Evolutionary conservation across 2,329 filamentous ascomycete species (phyloP), one percentile per base, ranked within the genome.

Genomic region (Corinectria fuckeliana): DNA sequence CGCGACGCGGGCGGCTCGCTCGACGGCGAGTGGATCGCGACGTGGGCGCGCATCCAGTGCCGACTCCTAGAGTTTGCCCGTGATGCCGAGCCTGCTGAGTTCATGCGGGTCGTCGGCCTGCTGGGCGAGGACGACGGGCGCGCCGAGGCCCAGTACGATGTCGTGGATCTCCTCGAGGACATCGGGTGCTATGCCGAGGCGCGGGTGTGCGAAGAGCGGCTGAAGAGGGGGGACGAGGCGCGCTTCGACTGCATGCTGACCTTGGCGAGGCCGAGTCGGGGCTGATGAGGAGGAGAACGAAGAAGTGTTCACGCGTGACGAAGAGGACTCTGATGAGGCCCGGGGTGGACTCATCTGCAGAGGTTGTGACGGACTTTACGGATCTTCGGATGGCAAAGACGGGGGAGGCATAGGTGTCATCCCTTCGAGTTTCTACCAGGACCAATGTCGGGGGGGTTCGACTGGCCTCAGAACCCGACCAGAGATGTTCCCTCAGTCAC

Each of bases 1-100:
- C 76, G 78, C 42, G 73, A 76, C 61, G 77, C 72, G 0, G 62
- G 54, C 6, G 75, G 76, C 1, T 69, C 72, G 3, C 56, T 80
- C 13, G 69, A 77, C 38, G 61, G 72, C 8, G 65, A 66, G 3
- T 78, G 74, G 74, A 66, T 78, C 21, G 49, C 53, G 1, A 61
- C 56, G 3, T 80, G 77, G 77, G 62, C 65, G 13, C 62, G 62
- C 16, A 71, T 80, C 38, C 75, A 74, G 39, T 65, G 70, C 13
- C 73, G 74, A 8, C 30, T 76, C n/a, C 52, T 64, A 18, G 66
- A 73, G 25, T 67, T 72, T 38, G 68, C 71, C 23, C 61, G 63
- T 5, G 60, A 76, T 21, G 63, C 66, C 1, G 60, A 58, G 5
- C 71, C 75, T 52, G 69, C 74, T n/a, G 66, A 72, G 41, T 67